Evolutionary conservation across 805 yeast genomes (phyloP).

Genomic region (Saturnispora kantuleensis): DNA sequence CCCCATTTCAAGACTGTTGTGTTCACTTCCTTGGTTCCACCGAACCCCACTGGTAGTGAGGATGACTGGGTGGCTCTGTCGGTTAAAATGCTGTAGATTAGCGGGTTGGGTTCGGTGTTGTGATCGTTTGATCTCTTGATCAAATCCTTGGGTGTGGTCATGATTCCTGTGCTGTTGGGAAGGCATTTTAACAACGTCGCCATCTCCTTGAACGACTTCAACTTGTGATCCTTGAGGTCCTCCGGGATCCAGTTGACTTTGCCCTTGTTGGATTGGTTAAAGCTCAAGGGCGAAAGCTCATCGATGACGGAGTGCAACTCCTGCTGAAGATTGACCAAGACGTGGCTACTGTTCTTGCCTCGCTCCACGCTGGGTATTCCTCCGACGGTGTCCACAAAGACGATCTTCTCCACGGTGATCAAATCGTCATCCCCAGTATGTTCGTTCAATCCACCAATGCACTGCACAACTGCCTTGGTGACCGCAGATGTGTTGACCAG

Average conservation of each 20-base stretch:
- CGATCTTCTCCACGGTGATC: slow-evolving; percentile 67
- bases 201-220: slow-evolving; percentile 61
- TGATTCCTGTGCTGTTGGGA: slow-evolving; percentile 60
- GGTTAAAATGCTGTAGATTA: slow-evolving; percentile 81
- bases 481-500: slow-evolving; percentile 32
- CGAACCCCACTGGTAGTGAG: slow-evolving; percentile 64
- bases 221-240: slow-evolving; percentile 18
- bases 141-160: slow-evolving; percentile 65
- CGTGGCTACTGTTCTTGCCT: slow-evolving; percentile 64
- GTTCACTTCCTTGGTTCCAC: slow-evolving; percentile 49
- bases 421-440: slow-evolving; percentile 20
- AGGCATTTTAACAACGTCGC: slow-evolving; percentile 40
- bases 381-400: slow-evolving; percentile 72
- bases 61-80: slow-evolving; percentile 88
- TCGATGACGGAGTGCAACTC: slow-evolving; percentile 59
- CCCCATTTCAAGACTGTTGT: slow-evolving; percentile 81
- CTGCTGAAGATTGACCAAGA: slow-evolving; percentile 74
- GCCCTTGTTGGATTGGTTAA: slow-evolving; percentile 6
- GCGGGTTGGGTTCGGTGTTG: slow-evolving; percentile 54
- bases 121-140: slow-evolving; percentile 53
- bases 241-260: slow-evolving; percentile 5
- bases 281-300: slow-evolving; percentile 34
- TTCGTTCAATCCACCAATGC: slow-evolving; percentile 23
- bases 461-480: slow-evolving; percentile 29
- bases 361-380: slow-evolving; percentile 89